Evolutionary conservation across 441 rosid genomes (phyloP).

Genomic region (Pelargonium fulgidum): DNA sequence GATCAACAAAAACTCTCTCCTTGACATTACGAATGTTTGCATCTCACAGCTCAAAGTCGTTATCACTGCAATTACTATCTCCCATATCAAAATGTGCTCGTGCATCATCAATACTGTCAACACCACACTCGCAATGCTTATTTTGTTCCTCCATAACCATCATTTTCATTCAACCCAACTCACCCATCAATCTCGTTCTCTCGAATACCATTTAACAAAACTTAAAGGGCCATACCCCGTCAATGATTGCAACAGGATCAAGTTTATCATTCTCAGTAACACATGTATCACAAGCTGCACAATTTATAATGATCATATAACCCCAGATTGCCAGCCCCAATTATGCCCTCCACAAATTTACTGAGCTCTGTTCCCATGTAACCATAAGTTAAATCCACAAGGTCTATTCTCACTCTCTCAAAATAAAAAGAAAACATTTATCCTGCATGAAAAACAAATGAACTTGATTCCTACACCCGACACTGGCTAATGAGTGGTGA

Average conservation of each 20-base stretch:
- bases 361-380: background rate
- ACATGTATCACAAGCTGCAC: background rate
- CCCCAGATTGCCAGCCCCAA: background rate
- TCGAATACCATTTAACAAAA: too few relatives aligned
- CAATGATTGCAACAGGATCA: too few relatives aligned
- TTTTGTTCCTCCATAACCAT: background rate
- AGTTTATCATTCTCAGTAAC: too few relatives aligned
- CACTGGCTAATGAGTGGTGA: background rate
- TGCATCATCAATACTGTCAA: background rate
- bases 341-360: background rate
- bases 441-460: background rate
- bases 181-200: too few relatives aligned
- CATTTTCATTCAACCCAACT: too few relatives aligned
- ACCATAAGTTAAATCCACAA: background rate
- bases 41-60: background rate
- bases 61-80: background rate
- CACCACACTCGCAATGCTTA: background rate
- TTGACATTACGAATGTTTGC: background rate
- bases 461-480: background rate
- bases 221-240: too few relatives aligned
- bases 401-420: too few relatives aligned
- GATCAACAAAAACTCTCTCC: background rate
- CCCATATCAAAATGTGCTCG: background rate
- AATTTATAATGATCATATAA: background rate
- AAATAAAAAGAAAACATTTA: too few relatives aligned